These are phyloP conservation scores for Cladorrhinum samala DNA, from an alignment of 495 filamentous ascomycete species.

Conservation along the genomic window DNA sequence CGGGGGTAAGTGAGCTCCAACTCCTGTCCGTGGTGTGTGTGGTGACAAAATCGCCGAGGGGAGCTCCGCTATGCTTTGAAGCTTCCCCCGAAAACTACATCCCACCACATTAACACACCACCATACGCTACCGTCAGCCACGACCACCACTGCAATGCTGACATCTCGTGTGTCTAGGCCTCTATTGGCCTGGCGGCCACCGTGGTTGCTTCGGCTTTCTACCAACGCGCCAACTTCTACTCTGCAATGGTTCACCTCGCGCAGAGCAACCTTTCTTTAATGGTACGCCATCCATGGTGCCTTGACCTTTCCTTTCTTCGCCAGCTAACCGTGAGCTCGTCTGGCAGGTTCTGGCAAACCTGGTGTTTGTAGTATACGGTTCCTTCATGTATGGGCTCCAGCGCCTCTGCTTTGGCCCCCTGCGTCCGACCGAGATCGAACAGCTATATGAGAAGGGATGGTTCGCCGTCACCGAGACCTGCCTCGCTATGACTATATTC, in stretches of 20 bases:
- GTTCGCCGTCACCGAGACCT: slow-evolving; percentile 96
- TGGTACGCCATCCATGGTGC: slow-evolving; percentile 50
- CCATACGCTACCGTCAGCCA: background rate
- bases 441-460: slow-evolving; percentile 95
- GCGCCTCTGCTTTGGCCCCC: slow-evolving; percentile 80
- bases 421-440: slow-evolving; percentile 91
- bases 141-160: slow-evolving; percentile 1
- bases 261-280: slow-evolving; percentile 89
- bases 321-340: slow-evolving; percentile 4
- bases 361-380: slow-evolving; percentile 69
- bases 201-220: slow-evolving; percentile 73
- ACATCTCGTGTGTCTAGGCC: slow-evolving; percentile 15
- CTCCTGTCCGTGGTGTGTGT: background rate
- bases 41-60: background rate
- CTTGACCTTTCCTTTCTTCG: background rate
- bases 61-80: background rate
- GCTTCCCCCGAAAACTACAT: background rate
- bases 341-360: slow-evolving; percentile 75
- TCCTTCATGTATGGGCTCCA: slow-evolving; percentile 81
- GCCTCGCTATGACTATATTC: slow-evolving; percentile 98
- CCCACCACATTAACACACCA: background rate
- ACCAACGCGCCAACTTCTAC: slow-evolving; percentile 95
- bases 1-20: slow-evolving; percentile 40
- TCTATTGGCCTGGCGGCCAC: slow-evolving; percentile 23
- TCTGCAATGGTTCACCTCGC: slow-evolving; percentile 92